These are phyloP conservation scores for Adansonia gregorii DNA, from an alignment of 441 rosid species.

Conservation along the genomic window DNA sequence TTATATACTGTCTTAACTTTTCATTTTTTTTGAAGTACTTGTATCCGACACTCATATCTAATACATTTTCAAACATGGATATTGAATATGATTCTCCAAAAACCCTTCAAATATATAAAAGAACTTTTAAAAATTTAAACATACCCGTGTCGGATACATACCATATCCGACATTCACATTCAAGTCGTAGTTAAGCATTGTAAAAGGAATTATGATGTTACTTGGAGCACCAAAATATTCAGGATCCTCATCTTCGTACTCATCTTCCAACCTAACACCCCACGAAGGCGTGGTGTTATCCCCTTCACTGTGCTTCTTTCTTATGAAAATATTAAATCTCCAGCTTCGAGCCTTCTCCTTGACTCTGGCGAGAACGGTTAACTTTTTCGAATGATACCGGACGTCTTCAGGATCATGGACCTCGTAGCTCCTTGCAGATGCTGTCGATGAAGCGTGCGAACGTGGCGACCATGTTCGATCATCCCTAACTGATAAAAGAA, in stretches of 20 bases:
- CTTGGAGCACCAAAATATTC: slow-evolving; percentile 76
- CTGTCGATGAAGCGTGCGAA: too few relatives aligned
- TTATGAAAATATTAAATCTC: slow-evolving; percentile 46
- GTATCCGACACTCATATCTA: too few relatives aligned
- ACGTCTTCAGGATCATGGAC: slow-evolving; percentile 56
- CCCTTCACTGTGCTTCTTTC: slow-evolving; percentile 48
- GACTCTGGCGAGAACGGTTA: slow-evolving; percentile 62
- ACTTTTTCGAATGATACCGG: slow-evolving; percentile 48
- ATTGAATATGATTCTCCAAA: too few relatives aligned
- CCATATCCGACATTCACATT: too few relatives aligned
- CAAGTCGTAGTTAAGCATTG: background rate
- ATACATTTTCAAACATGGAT: too few relatives aligned
- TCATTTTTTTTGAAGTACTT: too few relatives aligned
- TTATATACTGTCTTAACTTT: too few relatives aligned
- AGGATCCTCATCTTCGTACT: slow-evolving; percentile 52
- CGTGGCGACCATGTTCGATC: slow-evolving; percentile 43
- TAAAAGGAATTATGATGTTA: slow-evolving; percentile 24
- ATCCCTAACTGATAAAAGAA: slow-evolving; percentile 38
- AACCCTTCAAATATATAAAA: too few relatives aligned
- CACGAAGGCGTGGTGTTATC: slow-evolving; percentile 42
- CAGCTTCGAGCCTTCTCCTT: slow-evolving; percentile 61
- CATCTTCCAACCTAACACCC: slow-evolving; percentile 43
- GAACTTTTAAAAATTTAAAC: too few relatives aligned
- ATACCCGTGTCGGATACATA: too few relatives aligned
- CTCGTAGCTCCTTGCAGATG: background rate